Conservation (phyloP, 2,329 filamentous ascomycete species). For the Raffaelea arxii region DNA sequence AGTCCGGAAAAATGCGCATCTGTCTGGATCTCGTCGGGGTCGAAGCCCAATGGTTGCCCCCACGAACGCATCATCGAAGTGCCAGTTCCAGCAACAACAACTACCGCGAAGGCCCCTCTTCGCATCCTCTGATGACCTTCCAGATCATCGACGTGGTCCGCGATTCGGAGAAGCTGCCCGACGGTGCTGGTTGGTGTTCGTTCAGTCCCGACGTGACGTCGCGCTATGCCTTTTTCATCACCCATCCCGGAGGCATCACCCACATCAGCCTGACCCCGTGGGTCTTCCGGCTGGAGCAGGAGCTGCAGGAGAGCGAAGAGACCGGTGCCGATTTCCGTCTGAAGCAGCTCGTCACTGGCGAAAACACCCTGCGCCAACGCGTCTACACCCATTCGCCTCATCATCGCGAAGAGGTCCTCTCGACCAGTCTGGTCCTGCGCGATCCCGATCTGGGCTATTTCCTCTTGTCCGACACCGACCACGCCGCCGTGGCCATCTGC, state of each 20-base stretch:
- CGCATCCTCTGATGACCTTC: constrained; percentile 47
- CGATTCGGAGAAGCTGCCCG: constrained; percentile 42
- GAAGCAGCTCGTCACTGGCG: constrained; percentile 47
- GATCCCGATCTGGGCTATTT: constrained; percentile 58
- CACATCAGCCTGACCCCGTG: constrained; percentile 51
- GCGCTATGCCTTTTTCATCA: constrained; percentile 54
- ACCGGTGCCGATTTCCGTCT: constrained; percentile 53
- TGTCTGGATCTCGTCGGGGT: constrained; percentile 53
- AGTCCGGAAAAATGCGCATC: constrained; percentile 50
- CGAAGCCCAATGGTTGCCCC: constrained; percentile 57
- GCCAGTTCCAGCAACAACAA: constrained; percentile 14
- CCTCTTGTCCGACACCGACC: constrained; percentile 47
- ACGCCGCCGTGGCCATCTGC: constrained; percentile 46
- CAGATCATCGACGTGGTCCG: constrained; percentile 53
- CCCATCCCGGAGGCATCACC: constrained; percentile 50
- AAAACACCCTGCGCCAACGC: constrained; percentile 45
- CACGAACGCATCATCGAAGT: constrained; percentile 32
- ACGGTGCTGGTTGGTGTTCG: constrained; percentile 50
- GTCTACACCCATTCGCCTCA: constrained; percentile 46
- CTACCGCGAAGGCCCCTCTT: constrained; percentile 24
- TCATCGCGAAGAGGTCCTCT: constrained; percentile 38
- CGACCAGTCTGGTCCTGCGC: constrained; percentile 42
- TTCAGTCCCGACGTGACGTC: constrained; percentile 53
- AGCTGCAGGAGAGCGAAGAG: constrained; percentile 45
- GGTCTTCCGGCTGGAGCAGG: constrained; percentile 54